A percentile compares a stretch with the other conserved stretches of the same genome.
Conservation (phyloP, 352 stramenopile genomes). For the Phytophthora ramorum region DNA sequence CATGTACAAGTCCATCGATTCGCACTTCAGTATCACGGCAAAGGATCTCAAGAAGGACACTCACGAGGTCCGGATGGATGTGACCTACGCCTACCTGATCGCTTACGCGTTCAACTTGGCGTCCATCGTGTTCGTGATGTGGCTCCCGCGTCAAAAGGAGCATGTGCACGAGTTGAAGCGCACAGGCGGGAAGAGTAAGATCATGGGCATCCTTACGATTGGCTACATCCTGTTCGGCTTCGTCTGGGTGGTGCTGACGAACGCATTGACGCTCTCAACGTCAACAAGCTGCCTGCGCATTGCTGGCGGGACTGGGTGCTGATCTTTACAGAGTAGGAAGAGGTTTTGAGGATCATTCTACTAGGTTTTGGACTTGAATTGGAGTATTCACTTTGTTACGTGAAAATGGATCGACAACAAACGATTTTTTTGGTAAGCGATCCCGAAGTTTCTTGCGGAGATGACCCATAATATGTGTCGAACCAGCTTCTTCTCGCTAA, state of each 20-base stretch:
- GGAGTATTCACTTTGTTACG: neutral
- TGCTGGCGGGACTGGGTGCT: conserved; percentile 55
- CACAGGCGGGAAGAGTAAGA: conserved; percentile 44
- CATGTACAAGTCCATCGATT: conserved; percentile 63
- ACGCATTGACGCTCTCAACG: conserved; percentile 55
- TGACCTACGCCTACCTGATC: conserved; percentile 62
- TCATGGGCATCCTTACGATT: conserved; percentile 41
- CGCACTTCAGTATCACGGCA: conserved; percentile 50
- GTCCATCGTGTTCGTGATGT: conserved; percentile 52
- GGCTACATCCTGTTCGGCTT: conserved; percentile 50
- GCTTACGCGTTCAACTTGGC: conserved; percentile 57
- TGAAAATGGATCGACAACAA: neutral
- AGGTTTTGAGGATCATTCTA: too few relatives aligned
- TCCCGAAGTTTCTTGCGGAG: neutral
- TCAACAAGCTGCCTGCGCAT: conserved; percentile 61
- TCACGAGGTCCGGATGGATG: conserved; percentile 49
- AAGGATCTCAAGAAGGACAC: conserved; percentile 44
- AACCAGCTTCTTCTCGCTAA: neutral
- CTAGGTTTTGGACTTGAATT: too few relatives aligned
- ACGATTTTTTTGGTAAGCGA: neutral
- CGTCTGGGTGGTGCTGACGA: conserved; percentile 60
- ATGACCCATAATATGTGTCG: too few relatives aligned
- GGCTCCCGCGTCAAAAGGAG: conserved; percentile 60
- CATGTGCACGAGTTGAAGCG: conserved; percentile 48
- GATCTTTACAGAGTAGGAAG: neutral